A percentile compares a stretch with the other conserved stretches of the same genome.
Evolutionary conservation across 1,284 basidiomycete species (phyloP).

Genomic region (Wallemia ichthyophaga): DNA sequence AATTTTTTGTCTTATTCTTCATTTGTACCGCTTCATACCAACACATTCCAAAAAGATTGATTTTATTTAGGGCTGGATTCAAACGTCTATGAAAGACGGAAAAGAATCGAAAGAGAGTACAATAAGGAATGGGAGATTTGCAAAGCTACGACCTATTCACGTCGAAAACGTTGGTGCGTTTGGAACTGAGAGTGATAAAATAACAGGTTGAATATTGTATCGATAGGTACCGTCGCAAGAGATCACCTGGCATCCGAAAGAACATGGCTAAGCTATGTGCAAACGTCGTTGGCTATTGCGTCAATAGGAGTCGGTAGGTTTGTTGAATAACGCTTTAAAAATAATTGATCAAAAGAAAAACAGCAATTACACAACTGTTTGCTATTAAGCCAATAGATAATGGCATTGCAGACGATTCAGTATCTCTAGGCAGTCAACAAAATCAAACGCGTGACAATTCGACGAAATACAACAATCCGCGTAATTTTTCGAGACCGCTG

Average conservation of each 20-base stretch:
- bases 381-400: background rate
- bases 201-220: background rate
- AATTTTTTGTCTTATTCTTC: background rate
- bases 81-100: background rate
- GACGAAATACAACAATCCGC: background rate
- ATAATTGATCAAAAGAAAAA: background rate
- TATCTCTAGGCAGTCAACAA: background rate
- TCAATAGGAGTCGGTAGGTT: constrained; percentile 28
- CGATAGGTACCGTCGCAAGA: constrained; percentile 19
- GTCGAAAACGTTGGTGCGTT: background rate
- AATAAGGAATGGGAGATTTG: background rate
- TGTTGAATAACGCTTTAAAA: background rate
- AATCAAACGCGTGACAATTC: background rate
- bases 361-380: constrained; percentile 4
- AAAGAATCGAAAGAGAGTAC: background rate
- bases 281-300: constrained; percentile 24
- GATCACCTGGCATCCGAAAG: constrained; percentile 30
- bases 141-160: background rate
- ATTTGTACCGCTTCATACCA: background rate
- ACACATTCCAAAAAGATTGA: background rate
- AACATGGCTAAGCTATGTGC: constrained; percentile 28
- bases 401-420: background rate
- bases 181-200: background rate
- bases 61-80: background rate
- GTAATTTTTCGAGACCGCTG: background rate